Evolutionary conservation across 305 asterid genomes (phyloP), one percentile per base, ranked within the genome.

Genomic region (Rubia occidens): DNA sequence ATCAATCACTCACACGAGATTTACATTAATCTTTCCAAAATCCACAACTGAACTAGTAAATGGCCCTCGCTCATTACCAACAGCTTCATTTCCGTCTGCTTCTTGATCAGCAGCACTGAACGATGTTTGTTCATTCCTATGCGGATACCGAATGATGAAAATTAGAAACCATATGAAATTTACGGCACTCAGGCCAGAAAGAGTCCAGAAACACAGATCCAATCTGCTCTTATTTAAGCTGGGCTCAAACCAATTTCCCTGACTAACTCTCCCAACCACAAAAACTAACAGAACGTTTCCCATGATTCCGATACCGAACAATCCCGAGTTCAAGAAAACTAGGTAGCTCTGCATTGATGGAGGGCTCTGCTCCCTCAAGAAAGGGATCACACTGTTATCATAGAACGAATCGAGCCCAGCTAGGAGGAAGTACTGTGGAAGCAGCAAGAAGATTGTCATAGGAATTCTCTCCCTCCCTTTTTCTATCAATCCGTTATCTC

Each of bases 391-490:
- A 2, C 83, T 77, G 6, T 42, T 70, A 11, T 81, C 77, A 51
- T 75, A 60, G 11, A 81, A 56, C 0, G 78, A 26, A 18, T 85
- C 90, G 0, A 72, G 54, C 3, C 75, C 79, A 0, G 79, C 85
- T 2, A 85, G 81, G 39, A 81, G 77, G 4, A 83, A 2, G 66
- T 76, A 85, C 61, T 85, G 88, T 56, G 80, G 80, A 26, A 79
- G 37, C 32, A 85, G 71, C 82, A 79, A 75, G 49, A 65, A 75
- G 13, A 74, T 68, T 0, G 66, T 77, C 86, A 83, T 78, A 3
- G 82, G 85, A 24, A 83, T 74, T 60, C 0, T 68, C 73, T 4
- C 75, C 82, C 0, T 84, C 82, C 67, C 77, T 76, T 26, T 82
- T 2, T 1, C 83, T 0, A 76, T 71, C 17, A 85, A 72, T 0